Evolutionary conservation across 2,329 filamentous ascomycete genomes (phyloP), one percentile per base, ranked within the genome.

Genomic region (Colletotrichum abscissum): DNA sequence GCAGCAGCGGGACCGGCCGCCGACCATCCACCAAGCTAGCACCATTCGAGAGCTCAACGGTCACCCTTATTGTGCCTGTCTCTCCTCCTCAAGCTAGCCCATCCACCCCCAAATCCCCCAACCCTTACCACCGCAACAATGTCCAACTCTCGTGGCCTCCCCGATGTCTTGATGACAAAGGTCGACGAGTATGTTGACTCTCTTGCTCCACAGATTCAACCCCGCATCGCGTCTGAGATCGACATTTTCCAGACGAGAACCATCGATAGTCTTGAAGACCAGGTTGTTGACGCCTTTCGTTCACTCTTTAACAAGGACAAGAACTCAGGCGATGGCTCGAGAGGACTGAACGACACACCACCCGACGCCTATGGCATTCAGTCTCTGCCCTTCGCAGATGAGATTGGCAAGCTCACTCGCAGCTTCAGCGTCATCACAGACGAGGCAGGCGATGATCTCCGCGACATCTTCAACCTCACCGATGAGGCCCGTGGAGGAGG

Each of bases 161-260:
- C 84, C 58, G 84, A 86, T 59, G 83, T 84, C 35, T 71, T 86
- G 71, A 82, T 85, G 80, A 80, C 81, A 59, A 83, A 86, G 72
- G 82, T 86, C 2, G 84, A 86, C 79, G 81, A 84, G 19, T 86
- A 86, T 63, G 84, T 86, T 77, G 84, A 86, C 80, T 86, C 84
- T 0, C 83, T 86, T 4, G 83, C 82, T 2, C 84, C 84, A 6
- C 82, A 86, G 75, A 86, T 86, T 67, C 83, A 86, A 74, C 84
- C 85, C 77, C 84, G 83, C 81, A 85, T 86, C 78, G 79, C 83
- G 16, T 71, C 80, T 16, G 85, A 86, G 79, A 81, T 86, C 60
- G 83, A 86, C 63, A 73, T 77, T 6, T 86, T 86, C 74, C 85
- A 86, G 75, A 77, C 79, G 63, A 84, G 84, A 77, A 86, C 85